Evolutionary conservation across 2,329 filamentous ascomycete species (phyloP).

Genomic region (Arthrocladium fulminans): DNA sequence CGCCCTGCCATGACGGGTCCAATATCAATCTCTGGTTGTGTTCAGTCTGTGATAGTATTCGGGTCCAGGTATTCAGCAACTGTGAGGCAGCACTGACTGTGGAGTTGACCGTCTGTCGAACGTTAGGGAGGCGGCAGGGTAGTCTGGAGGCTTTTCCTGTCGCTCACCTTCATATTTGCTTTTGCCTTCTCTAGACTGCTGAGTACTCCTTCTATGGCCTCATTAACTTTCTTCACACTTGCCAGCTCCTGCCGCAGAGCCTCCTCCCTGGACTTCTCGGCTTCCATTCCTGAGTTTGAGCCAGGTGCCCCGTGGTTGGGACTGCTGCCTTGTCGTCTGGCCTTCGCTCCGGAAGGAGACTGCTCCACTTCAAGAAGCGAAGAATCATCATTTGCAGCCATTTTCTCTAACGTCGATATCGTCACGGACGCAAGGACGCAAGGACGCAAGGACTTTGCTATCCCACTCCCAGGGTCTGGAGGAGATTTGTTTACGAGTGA

Average conservation of each 20-base stretch:
- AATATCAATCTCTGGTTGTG: constrained; percentile 91
- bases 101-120: constrained; percentile 61
- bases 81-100: constrained; percentile 83
- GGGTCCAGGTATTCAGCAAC: constrained; percentile 88
- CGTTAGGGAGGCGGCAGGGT: constrained; percentile 12
- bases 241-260: constrained; percentile 70
- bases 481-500: not conserved
- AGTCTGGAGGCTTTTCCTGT: constrained; percentile 2
- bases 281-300: constrained; percentile 14
- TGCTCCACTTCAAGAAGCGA: not conserved
- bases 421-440: not conserved
- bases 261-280: constrained; percentile 59
- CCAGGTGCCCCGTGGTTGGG: not conserved
- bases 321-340: constrained; percentile 4
- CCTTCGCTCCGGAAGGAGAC: constrained; percentile 1
- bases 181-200: constrained; percentile 39
- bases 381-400: constrained; percentile 5
- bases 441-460: not conserved
- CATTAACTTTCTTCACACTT: constrained; percentile 76
- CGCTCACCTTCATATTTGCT: constrained; percentile 41
- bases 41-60: constrained; percentile 92
- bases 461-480: not conserved
- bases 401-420: not conserved
- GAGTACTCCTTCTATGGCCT: constrained; percentile 60
- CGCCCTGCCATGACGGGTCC: constrained; percentile 81